Evolutionary conservation across 2,329 filamentous ascomycete species (phyloP).

Genomic region (Arthroderma sp.): DNA sequence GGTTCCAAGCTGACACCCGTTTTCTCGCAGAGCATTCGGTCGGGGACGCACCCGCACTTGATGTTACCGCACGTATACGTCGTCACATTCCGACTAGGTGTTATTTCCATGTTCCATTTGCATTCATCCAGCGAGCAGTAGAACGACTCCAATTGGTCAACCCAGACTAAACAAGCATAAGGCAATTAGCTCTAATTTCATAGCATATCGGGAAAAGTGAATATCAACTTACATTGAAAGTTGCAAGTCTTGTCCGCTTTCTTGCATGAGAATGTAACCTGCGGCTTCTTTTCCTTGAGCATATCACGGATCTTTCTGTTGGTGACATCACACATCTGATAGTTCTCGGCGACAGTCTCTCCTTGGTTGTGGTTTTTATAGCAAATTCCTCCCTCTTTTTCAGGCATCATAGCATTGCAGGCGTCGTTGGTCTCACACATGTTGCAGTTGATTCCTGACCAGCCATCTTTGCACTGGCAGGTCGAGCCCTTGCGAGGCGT

Average conservation of each 20-base stretch:
- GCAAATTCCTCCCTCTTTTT: slow-evolving; percentile 70
- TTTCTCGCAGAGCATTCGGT: slow-evolving; percentile 87
- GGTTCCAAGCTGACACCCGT: slow-evolving; percentile 72
- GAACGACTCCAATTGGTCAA: slow-evolving; percentile 86
- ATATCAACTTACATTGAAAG: slow-evolving; percentile 64
- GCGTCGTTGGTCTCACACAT: slow-evolving; percentile 75
- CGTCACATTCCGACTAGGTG: slow-evolving; percentile 63
- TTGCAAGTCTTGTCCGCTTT: slow-evolving; percentile 65
- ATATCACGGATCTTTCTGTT: slow-evolving; percentile 87
- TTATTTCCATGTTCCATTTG: slow-evolving; percentile 56
- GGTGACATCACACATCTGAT: slow-evolving; percentile 95
- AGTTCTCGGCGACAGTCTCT: slow-evolving; percentile 83
- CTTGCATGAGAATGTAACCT: slow-evolving; percentile 90
- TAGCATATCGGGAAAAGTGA: background rate
- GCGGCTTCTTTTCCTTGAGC: slow-evolving; percentile 70
- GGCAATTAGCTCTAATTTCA: slow-evolving; percentile 15
- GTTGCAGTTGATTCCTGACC: slow-evolving; percentile 96
- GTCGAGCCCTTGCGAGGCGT: slow-evolving; percentile 56
- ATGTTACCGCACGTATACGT: slow-evolving; percentile 75
- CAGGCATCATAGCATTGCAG: slow-evolving; percentile 79
- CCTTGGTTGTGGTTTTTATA: slow-evolving; percentile 88
- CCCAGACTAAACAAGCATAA: slow-evolving; percentile 58
- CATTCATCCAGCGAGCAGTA: slow-evolving; percentile 85
- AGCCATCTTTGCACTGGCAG: slow-evolving; percentile 85
- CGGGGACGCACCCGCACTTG: slow-evolving; percentile 75